phyloP scores from a whole-genome alignment of 495 filamentous ascomycete species.

The Podospora appendiculata region DNA sequence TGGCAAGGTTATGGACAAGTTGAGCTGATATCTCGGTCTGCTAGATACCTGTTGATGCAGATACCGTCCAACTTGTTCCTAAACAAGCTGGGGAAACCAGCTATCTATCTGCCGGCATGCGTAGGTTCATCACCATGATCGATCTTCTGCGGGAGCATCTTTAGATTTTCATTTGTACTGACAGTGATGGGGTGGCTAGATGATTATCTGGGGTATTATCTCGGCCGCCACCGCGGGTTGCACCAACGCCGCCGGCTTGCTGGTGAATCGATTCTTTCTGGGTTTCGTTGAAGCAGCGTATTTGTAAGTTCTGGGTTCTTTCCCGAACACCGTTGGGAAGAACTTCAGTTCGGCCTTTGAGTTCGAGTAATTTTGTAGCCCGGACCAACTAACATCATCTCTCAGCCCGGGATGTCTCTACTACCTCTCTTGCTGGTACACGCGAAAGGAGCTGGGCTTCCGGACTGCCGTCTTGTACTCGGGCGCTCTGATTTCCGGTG shows the following conservation, averaged over 20 bases:
- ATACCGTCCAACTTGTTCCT: constrained; percentile 55
- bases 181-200: constrained; percentile 21
- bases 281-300: constrained; percentile 53
- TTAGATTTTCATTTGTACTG: too few species aligned
- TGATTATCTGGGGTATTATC: constrained; percentile 69
- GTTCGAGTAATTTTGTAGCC: not conserved
- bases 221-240: constrained; percentile 54
- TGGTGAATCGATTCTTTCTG: constrained; percentile 63
- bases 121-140: constrained; percentile 18
- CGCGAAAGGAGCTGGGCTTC: constrained; percentile 46
- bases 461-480: constrained; percentile 55
- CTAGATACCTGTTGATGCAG: constrained; percentile 49
- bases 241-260: constrained; percentile 53
- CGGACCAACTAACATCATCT: not conserved
- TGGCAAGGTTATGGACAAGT: not conserved
- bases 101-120: constrained; percentile 53
- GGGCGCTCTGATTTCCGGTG: constrained; percentile 53
- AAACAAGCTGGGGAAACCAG: constrained; percentile 51
- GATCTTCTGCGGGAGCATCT: too few species aligned
- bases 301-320: constrained; percentile 23
- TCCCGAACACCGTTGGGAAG: too few species aligned
- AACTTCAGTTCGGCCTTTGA: not conserved
- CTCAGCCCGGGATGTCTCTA: constrained; percentile 40
- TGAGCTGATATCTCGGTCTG: not conserved
- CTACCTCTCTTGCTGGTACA: constrained; percentile 55